Conservation (phyloP, 2,329 filamentous ascomycete genomes). For the Bertia moriformis region DNA sequence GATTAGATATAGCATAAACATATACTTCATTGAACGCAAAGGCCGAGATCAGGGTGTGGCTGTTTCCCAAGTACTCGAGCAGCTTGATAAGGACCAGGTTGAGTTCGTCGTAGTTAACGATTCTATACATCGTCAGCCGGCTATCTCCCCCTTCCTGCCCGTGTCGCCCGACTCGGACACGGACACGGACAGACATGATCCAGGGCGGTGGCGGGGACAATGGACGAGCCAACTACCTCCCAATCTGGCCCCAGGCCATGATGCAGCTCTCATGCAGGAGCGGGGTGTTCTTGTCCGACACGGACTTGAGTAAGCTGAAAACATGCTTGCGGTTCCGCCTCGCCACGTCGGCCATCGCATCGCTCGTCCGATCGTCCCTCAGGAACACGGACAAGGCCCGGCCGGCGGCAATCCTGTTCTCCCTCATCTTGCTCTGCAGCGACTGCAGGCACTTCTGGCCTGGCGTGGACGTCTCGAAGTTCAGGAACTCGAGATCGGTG, state of each 20-base stretch:
- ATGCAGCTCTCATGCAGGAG: conserved; percentile 72
- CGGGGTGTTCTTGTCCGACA: conserved; percentile 55
- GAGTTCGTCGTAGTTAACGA: conserved; percentile 67
- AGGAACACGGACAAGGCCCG: conserved; percentile 55
- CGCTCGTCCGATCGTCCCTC: conserved; percentile 21
- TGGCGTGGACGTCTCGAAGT: conserved; percentile 50
- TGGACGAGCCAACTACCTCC: conserved; percentile 35
- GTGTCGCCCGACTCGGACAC: conserved; percentile 3
- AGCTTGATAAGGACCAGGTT: conserved; percentile 74
- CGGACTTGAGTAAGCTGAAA: conserved; percentile 55
- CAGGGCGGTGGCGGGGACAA: neutral
- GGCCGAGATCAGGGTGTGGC: conserved; percentile 64
- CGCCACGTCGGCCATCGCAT: conserved; percentile 23
- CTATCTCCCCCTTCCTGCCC: conserved; percentile 20
- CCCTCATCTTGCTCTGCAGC: conserved; percentile 69
- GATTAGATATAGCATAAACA: too few species aligned
- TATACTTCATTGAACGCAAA: conserved; percentile 69
- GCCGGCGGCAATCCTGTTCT: conserved; percentile 70
- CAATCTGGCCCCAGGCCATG: conserved; percentile 73
- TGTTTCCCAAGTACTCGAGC: conserved; percentile 73
- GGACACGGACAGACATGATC: too few species aligned
- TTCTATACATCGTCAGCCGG: too few species aligned
- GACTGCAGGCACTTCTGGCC: conserved; percentile 74
- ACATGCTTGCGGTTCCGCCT: conserved; percentile 54
- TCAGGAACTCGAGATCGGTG: conserved; percentile 38